phyloP scores from a whole-genome alignment of 2,329 filamentous ascomycete genomes.

The Byssoonygena ceratinophila region DNA sequence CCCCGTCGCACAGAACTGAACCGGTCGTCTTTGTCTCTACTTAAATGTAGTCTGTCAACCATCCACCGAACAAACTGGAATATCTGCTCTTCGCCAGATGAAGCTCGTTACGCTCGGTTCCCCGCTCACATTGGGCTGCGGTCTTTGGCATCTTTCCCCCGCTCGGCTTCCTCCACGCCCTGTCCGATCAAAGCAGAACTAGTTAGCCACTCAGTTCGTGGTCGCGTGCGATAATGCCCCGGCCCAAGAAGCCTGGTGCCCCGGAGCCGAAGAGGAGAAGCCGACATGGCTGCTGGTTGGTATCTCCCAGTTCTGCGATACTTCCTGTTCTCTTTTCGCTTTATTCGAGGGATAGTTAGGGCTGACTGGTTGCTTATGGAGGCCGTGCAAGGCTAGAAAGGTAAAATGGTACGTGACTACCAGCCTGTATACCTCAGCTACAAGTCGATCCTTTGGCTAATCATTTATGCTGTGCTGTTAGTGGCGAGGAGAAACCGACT shows the following conservation, averaged over 20 bases:
- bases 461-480: conserved; percentile 19
- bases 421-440: too few species aligned
- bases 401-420: conserved; percentile 56
- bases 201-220: background rate
- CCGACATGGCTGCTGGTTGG: conserved; percentile 54
- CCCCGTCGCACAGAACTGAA: too few species aligned
- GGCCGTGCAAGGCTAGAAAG: conserved; percentile 64
- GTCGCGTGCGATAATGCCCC: conserved; percentile 41
- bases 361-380: conserved; percentile 23
- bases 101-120: conserved; percentile 1
- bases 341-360: background rate
- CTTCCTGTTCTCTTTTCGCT: background rate
- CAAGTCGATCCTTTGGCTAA: background rate
- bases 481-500: conserved; percentile 61
- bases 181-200: background rate
- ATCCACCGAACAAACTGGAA: too few species aligned
- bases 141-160: background rate
- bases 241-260: conserved; percentile 50
- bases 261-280: conserved; percentile 52
- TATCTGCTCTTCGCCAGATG: background rate
- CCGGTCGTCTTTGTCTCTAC: too few species aligned
- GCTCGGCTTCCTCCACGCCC: background rate
- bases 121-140: conserved; percentile 1
- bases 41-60: too few species aligned
- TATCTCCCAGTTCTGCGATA: conserved; percentile 3